Evolutionary conservation across 2,329 filamentous ascomycete species (phyloP).

Genomic region (Lachnellula arida): DNA sequence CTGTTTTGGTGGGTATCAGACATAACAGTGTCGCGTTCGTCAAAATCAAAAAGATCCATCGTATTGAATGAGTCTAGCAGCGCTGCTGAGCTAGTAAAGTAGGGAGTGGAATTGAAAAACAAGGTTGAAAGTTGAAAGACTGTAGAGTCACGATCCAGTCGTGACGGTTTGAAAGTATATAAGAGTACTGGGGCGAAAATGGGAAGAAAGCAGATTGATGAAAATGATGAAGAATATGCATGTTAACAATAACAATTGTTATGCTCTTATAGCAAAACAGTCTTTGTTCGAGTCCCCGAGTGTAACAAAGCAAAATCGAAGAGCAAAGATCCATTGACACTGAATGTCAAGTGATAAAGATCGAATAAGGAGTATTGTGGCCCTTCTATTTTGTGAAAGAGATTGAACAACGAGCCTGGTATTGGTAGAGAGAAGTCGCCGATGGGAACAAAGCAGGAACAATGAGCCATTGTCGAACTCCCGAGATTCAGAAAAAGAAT

Average conservation of each 20-base stretch:
- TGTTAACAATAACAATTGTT: conserved; percentile 14
- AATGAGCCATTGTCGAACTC: not conserved
- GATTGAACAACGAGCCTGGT: not conserved
- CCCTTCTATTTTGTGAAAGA: not conserved
- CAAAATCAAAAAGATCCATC: not conserved
- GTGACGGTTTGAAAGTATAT: conserved; percentile 1
- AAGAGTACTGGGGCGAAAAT: not conserved
- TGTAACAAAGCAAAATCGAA: not conserved
- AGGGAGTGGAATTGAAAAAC: not conserved
- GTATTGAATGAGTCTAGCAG: conserved; percentile 5
- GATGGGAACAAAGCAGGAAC: not conserved
- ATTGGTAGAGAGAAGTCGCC: not conserved
- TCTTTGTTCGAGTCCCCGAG: not conserved
- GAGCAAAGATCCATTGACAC: not conserved
- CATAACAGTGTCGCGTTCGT: not conserved
- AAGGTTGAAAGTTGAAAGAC: not conserved
- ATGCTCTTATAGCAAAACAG: conserved; percentile 1
- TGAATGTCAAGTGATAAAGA: not conserved
- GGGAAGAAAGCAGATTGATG: not conserved
- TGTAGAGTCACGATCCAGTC: conserved; percentile 14
- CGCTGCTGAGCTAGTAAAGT: conserved; percentile 10
- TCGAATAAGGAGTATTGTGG: not conserved
- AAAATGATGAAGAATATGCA: not conserved
- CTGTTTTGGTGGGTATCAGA: not conserved
- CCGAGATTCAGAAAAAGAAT: not conserved